Percentiles rank a stretch among this genome's conserved stretches.
These are phyloP conservation scores for Yamadazyma pseudoaaseri DNA, from an alignment of 1,139 yeast species.

Conservation along the genomic window DNA sequence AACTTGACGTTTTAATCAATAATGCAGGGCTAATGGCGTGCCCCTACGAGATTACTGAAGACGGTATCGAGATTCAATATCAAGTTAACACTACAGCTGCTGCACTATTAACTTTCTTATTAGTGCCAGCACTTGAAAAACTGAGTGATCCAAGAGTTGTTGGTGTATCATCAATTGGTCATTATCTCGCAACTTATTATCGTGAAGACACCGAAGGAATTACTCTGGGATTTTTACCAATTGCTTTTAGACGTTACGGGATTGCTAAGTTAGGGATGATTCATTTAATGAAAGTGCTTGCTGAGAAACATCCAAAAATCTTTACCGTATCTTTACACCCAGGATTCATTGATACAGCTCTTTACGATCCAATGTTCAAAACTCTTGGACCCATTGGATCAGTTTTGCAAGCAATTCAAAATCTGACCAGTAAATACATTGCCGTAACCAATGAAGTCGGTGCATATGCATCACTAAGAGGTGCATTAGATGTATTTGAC, in stretches of 20 bases:
- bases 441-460: constrained; percentile 39
- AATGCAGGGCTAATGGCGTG: constrained; percentile 46
- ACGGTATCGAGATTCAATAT: constrained; percentile 41
- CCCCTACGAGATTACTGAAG: constrained; percentile 35
- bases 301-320: constrained; percentile 29
- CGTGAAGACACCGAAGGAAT: constrained; percentile 25
- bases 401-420: constrained; percentile 17
- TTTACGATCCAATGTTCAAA: constrained; percentile 25
- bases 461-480: constrained; percentile 30
- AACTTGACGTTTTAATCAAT: constrained; percentile 34
- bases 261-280: constrained; percentile 34
- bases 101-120: constrained; percentile 29
- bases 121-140: constrained; percentile 28
- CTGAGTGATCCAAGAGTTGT: constrained; percentile 33
- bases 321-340: constrained; percentile 39
- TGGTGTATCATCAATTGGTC: constrained; percentile 34
- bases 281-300: constrained; percentile 29
- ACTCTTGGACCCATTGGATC: constrained; percentile 18
- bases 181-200: constrained; percentile 23
- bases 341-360: constrained; percentile 38
- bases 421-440: constrained; percentile 12
- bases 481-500: constrained; percentile 32
- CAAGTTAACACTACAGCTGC: constrained; percentile 42
- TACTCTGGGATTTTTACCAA: constrained; percentile 23
- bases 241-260: constrained; percentile 37